Conservation (phyloP, 2,329 filamentous ascomycete species). For the Colletotrichum caudatum region DNA sequence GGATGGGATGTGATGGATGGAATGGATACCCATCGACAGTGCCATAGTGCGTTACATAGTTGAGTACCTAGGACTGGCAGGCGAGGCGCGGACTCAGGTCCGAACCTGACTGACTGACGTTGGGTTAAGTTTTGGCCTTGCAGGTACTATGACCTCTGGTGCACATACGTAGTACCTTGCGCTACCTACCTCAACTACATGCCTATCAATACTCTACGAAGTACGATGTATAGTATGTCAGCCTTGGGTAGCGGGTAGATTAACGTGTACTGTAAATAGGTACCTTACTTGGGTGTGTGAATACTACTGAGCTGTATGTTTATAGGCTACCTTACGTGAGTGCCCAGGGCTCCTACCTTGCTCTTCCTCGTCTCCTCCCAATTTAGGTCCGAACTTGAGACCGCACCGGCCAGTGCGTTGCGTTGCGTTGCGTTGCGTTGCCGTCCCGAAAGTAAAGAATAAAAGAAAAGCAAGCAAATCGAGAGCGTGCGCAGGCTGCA, state of each 20-base stretch:
- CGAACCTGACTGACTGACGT: slow-evolving; percentile 30
- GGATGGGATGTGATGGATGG: not conserved
- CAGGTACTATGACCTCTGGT: not conserved
- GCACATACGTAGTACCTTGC: not conserved
- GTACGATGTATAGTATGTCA: not conserved
- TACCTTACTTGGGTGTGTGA: too few species aligned
- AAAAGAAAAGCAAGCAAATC: not conserved
- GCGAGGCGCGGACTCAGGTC: slow-evolving; percentile 23
- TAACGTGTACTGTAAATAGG: too few species aligned
- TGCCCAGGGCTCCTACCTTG: not conserved
- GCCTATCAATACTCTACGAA: too few species aligned
- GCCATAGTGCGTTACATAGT: not conserved
- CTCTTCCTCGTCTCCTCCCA: not conserved
- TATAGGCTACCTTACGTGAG: too few species aligned
- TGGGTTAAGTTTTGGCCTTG: slow-evolving; percentile 29
- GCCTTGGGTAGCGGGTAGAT: too few species aligned
- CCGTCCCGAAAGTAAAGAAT: not conserved
- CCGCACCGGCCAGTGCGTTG: slow-evolving; percentile 25
- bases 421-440: not conserved
- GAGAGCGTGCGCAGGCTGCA: not conserved
- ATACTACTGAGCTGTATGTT: too few species aligned
- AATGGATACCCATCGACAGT: not conserved
- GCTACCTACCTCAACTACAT: too few species aligned
- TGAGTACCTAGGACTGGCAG: not conserved
- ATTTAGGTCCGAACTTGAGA: slow-evolving; percentile 19